Base-by-base conservation (phyloP, 1,284 basidiomycete genomes). In the Pyrrhoderma noxium region DNA sequence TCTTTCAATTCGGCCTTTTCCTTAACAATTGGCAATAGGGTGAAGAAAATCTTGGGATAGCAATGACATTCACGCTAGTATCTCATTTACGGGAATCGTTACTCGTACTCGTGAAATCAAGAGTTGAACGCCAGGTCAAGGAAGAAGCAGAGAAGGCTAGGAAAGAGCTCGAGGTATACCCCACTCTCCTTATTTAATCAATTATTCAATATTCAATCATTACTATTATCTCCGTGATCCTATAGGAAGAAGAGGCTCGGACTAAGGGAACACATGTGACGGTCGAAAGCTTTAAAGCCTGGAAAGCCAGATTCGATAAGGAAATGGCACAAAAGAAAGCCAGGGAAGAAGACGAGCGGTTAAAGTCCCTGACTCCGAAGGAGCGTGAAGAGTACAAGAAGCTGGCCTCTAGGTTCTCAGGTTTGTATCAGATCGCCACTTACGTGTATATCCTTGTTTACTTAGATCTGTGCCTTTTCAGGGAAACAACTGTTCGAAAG, bases 41-140 rank as follows among this genome's bases (percentile, higher is more conserved):
- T 23, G 80, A 88, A 63, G 93, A 97, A 63, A 94, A 90, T 60
- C 64, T 93, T 21, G 93, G 93, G 36, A 95, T 97, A 86, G 93
- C 95, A 1, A 97, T 98, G 93, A 94, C 93, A 9, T 99, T 97
- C 64, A 92, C 94, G 0, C 75, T 99, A 4, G 88, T 93, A 3
- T 86, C 90, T 2, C 86, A 91, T 60, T 76, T 97, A 42, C 77
- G 89, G 56, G 94, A 97, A 64, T 75, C 81, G 45, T 70, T 97
- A 11, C 79, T 83, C 2, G 63, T 65, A 13, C 67, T 94, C 27
- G 76, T 90, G 40, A 74, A 75, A 42, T 64, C 71, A 42, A 78
- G 89, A 55, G 71, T 73, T 27, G 79, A 82, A 53, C 74, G 67
- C 48, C 75, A 73, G 55, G 70, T 73, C 52, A 75, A 78, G 57